A percentile compares a stretch with the other conserved stretches of the same genome.
Evolutionary conservation across 768 basidiomycete genomes (phyloP).

Genomic region (Collybia sordida): DNA sequence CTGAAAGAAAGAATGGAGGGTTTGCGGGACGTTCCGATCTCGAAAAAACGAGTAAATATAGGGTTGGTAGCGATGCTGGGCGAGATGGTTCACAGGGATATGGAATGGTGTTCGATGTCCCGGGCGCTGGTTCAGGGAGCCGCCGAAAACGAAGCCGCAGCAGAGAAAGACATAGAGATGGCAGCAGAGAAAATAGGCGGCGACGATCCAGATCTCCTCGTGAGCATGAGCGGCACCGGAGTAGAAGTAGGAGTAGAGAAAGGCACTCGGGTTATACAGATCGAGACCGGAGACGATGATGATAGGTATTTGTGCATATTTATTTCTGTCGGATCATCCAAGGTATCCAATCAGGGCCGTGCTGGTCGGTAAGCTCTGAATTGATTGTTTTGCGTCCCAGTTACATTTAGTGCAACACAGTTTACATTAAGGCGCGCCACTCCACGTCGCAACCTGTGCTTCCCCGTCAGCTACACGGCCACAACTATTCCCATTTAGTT

Average conservation of each 20-base stretch:
- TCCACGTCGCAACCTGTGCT: not conserved
- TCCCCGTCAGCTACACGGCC: not conserved
- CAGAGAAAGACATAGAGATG: constrained; percentile 36
- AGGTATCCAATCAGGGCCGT: constrained; percentile 10
- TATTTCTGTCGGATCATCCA: constrained; percentile 2
- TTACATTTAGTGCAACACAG: constrained; percentile 1
- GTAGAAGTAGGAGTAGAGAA: constrained; percentile 21
- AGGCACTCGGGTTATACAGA: constrained; percentile 4
- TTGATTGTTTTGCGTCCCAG: constrained; percentile 3
- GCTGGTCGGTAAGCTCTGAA: constrained; percentile 5
- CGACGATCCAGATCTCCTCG: constrained; percentile 39
- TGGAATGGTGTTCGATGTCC: constrained; percentile 85
- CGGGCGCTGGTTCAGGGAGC: constrained; percentile 35
- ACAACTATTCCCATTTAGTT: constrained; percentile 6
- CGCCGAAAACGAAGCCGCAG: constrained; percentile 55
- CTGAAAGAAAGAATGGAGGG: constrained; percentile 33
- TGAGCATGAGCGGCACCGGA: constrained; percentile 15
- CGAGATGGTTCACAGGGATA: constrained; percentile 44
- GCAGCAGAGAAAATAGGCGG: constrained; percentile 25
- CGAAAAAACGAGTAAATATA: constrained; percentile 69
- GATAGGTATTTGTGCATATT: constrained; percentile 15
- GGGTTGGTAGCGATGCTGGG: constrained; percentile 37
- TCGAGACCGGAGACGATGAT: constrained; percentile 12
- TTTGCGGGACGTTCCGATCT: constrained; percentile 78
- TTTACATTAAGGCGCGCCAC: not conserved